A percentile compares a stretch with the other conserved stretches of the same genome.
phyloP scores from a whole-genome alignment of 805 yeast species.

The Jamesozyma piceae region DNA sequence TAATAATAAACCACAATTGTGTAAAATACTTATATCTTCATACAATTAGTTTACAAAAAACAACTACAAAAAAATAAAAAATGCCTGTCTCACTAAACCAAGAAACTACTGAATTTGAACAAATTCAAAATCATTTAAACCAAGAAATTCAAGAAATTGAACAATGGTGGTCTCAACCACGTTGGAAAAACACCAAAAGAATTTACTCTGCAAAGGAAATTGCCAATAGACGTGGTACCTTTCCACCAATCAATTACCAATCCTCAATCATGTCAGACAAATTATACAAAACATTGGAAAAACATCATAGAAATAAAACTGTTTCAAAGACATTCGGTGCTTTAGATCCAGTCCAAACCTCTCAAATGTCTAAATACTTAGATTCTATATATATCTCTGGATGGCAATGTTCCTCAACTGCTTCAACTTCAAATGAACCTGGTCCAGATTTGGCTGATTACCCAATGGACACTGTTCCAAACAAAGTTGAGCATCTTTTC shows the following conservation, averaged over 20 bases:
- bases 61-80: neutral
- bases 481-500: slow-evolving; percentile 93
- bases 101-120: slow-evolving; percentile 6
- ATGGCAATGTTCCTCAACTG: slow-evolving; percentile 98
- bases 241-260: slow-evolving; percentile 59
- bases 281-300: slow-evolving; percentile 55
- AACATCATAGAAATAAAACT: slow-evolving; percentile 56
- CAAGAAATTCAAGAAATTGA: slow-evolving; percentile 62
- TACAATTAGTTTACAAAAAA: neutral
- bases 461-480: slow-evolving; percentile 98
- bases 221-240: slow-evolving; percentile 76
- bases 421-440: slow-evolving; percentile 95
- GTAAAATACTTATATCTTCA: too few relatives aligned
- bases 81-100: slow-evolving; percentile 5
- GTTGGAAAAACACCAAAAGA: slow-evolving; percentile 84
- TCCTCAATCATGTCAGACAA: slow-evolving; percentile 76
- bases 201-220: slow-evolving; percentile 82
- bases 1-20: neutral
- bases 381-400: slow-evolving; percentile 93
- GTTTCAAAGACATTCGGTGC: slow-evolving; percentile 92
- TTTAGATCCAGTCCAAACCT: slow-evolving; percentile 86
- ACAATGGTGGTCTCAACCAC: slow-evolving; percentile 88
- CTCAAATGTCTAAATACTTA: slow-evolving; percentile 93
- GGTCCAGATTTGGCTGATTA: slow-evolving; percentile 97
- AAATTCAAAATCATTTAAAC: slow-evolving; percentile 13